A percentile compares a stretch with the other conserved stretches of the same genome.
These are phyloP conservation scores for Hypomyces rosellus DNA, from an alignment of 2,329 filamentous ascomycete species.

Conservation along the genomic window DNA sequence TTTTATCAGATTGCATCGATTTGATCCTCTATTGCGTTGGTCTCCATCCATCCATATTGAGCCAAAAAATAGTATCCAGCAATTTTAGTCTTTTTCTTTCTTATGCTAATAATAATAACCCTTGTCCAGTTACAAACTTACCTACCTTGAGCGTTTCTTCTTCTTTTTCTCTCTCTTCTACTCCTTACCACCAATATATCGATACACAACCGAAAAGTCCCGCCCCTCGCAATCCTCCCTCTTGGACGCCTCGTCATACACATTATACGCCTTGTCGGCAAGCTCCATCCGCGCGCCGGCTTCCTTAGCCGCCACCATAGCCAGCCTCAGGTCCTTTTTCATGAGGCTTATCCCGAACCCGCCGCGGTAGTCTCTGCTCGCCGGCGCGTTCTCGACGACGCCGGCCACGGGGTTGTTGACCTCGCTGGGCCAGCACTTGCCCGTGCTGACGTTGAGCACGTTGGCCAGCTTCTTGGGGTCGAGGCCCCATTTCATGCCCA, in stretches of 20 bases:
- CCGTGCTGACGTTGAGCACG: conserved; percentile 89
- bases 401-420: conserved; percentile 91
- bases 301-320: conserved; percentile 64
- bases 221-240: conserved; percentile 57
- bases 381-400: conserved; percentile 70
- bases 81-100: no score
- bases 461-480: conserved; percentile 63
- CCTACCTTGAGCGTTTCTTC: conserved; percentile 1
- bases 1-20: background rate
- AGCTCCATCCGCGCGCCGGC: conserved; percentile 60
- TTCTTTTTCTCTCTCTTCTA: background rate
- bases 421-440: conserved; percentile 93
- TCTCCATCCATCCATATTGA: no score
- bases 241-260: conserved; percentile 62
- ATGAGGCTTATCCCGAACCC: conserved; percentile 74
- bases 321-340: conserved; percentile 72
- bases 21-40: background rate
- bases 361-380: conserved; percentile 67
- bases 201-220: conserved; percentile 78
- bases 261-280: conserved; percentile 53
- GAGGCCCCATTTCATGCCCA: conserved; percentile 55
- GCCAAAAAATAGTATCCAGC: background rate
- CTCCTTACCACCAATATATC: conserved; percentile 57
- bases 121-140: no score
- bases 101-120: no score